Base-by-base conservation (phyloP, 306 rosid genomes). In the Corylus heterophylla region DNA sequence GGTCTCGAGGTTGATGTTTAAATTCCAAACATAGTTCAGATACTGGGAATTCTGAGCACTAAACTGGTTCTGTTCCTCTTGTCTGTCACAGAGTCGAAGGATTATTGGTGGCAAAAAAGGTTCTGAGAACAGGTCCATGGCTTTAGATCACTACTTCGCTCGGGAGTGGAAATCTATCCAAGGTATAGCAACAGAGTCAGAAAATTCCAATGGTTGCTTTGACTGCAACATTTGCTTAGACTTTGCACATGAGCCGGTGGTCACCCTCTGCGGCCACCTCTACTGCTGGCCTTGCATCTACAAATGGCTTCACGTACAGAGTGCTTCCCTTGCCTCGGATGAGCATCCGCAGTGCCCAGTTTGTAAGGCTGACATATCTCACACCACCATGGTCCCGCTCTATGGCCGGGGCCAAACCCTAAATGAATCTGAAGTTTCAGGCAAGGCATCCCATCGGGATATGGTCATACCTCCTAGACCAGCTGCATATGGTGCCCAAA, bases 211-310 rank as follows among this genome's bases (percentile, higher is more conserved):
- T 39, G 91, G 85, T 51, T 85, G 90, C 73, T 96, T 91, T 12
- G 97, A 96, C 72, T 96, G 99, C 85, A 96, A 91, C 88, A 96
- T 96, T 77, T 96, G 99, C 87, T 78, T 96, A 49, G 98, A 96
- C 74, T 88, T 82, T 58, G 97, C 91, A 4, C 55, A 81, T 2
- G 99, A 93, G 70, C 99, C 99, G 0, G 90, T 96, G 20, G 99
- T 96, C 44, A 96, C 99, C 37, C 85, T 90, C 18, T 96, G 99
- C 44, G 99, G 99, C 62, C 99, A 96, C 85, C 94, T 96, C 49
- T 96, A 88, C 81, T 96, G 99, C 85, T 96, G 99, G 98, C 90
- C 96, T 35, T 96, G 99, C 88, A 93, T 96, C 89, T 96, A 93
- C 87, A 85, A 87, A 80, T 93, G 98, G 98, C 97, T 93, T 14